Evolutionary conservation across 805 yeast genomes (phyloP).

Genomic region (Starmera dryadoides): DNA sequence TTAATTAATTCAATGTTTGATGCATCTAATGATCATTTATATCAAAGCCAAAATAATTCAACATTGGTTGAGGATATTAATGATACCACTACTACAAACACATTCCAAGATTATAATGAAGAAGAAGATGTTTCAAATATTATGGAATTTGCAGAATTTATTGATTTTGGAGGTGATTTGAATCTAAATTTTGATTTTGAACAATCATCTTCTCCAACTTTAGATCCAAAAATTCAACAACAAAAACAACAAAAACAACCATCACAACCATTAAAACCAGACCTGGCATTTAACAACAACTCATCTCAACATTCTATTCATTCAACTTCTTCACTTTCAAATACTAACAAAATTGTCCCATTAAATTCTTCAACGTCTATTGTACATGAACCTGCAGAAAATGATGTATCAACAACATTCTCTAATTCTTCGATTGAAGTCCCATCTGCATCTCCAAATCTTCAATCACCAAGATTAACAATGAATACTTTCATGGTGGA

Average conservation of each 20-base stretch:
- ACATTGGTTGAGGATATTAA: neutral
- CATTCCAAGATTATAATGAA: conserved; percentile 18
- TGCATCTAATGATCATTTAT: neutral
- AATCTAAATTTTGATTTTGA: conserved; percentile 21
- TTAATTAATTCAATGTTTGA: neutral
- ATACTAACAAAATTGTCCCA: too few relatives aligned
- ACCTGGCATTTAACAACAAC: too few relatives aligned
- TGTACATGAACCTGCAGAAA: neutral
- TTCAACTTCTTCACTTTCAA: too few relatives aligned
- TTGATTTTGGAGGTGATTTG: conserved; percentile 37
- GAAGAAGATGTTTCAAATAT: conserved; percentile 31
- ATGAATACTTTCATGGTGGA: conserved; percentile 15
- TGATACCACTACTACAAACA: too few relatives aligned
- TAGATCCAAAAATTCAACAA: neutral
- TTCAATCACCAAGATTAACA: conserved; percentile 5
- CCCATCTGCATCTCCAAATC: conserved; percentile 16
- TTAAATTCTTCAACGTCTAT: neutral
- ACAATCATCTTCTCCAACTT: neutral
- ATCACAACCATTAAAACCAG: too few relatives aligned
- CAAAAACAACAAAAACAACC: too few relatives aligned
- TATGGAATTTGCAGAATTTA: conserved; percentile 37
- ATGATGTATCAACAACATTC: neutral
- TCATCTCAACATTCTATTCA: neutral
- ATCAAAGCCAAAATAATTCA: neutral
- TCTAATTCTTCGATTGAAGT: neutral